These are phyloP conservation scores for Solanum stenotomum DNA, from an alignment of 257 asterid genomes.

Conservation along the genomic window DNA sequence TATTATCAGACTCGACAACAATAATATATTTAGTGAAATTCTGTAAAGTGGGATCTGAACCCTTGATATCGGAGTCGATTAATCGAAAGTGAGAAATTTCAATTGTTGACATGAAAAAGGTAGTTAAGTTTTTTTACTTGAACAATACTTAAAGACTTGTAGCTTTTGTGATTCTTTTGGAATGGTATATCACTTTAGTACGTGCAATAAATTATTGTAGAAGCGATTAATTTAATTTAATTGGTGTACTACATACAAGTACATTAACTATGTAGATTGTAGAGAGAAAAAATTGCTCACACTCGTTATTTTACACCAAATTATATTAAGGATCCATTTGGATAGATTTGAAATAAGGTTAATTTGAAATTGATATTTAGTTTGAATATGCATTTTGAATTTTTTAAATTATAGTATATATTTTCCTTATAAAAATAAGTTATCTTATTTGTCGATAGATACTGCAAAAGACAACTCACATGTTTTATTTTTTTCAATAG, in stretches of 20 bases:
- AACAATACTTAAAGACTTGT: neutral
- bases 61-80: too few relatives aligned
- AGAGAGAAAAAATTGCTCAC: neutral
- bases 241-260: neutral
- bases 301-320: neutral
- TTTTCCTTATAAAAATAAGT: neutral
- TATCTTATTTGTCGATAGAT: neutral
- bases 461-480: neutral
- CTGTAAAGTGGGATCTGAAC: fast-evolving
- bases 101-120: neutral
- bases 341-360: neutral
- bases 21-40: neutral
- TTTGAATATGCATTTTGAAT: too few relatives aligned
- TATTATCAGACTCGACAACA: neutral
- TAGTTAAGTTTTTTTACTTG: neutral
- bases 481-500: neutral
- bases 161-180: neutral
- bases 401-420: too few relatives aligned
- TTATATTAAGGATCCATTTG: too few relatives aligned
- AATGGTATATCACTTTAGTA: neutral
- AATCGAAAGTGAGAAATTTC: neutral
- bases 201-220: neutral
- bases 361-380: too few relatives aligned
- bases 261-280: neutral
- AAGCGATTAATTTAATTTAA: neutral